A percentile compares a stretch with the other conserved stretches of the same genome.
Evolutionary conservation across 1,284 basidiomycete genomes (phyloP).

Genomic region (Veloboletus limbatus): DNA sequence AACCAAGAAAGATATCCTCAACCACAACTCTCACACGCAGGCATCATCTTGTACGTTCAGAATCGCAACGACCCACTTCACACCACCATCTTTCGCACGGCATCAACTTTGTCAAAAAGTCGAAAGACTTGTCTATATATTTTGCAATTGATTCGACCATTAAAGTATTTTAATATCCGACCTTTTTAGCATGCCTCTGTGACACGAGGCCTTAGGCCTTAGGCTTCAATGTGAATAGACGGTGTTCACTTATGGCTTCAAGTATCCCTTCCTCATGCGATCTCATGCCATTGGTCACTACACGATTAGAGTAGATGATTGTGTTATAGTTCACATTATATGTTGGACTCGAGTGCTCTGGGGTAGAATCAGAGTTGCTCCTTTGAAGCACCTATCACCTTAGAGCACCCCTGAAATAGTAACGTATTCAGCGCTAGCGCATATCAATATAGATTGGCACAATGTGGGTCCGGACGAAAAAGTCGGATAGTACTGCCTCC

Average conservation of each 20-base stretch:
- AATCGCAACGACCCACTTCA: constrained; percentile 9
- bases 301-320: constrained; percentile 17
- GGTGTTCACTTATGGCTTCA: constrained; percentile 23
- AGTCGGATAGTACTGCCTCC: too few relatives aligned
- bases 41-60: constrained; percentile 12
- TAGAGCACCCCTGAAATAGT: too few relatives aligned
- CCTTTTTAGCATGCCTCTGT: constrained; percentile 10
- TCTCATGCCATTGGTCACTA: constrained; percentile 16
- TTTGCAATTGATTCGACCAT: constrained; percentile 15
- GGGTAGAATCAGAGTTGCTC: constrained; percentile 5
- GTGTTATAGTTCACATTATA: constrained; percentile 31
- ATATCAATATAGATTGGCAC: too few relatives aligned
- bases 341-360: constrained; percentile 11
- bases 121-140: constrained; percentile 31
- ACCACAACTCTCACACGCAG: constrained; percentile 5
- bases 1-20: constrained; percentile 14
- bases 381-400: too few relatives aligned
- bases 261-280: constrained; percentile 9
- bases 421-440: too few relatives aligned
- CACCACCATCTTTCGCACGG: constrained; percentile 10
- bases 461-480: not conserved
- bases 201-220: too few relatives aligned
- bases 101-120: constrained; percentile 10
- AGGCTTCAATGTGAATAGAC: constrained; percentile 11
- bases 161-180: constrained; percentile 31